Base-by-base conservation (phyloP, 768 basidiomycete genomes). In the Collybia nuda region DNA sequence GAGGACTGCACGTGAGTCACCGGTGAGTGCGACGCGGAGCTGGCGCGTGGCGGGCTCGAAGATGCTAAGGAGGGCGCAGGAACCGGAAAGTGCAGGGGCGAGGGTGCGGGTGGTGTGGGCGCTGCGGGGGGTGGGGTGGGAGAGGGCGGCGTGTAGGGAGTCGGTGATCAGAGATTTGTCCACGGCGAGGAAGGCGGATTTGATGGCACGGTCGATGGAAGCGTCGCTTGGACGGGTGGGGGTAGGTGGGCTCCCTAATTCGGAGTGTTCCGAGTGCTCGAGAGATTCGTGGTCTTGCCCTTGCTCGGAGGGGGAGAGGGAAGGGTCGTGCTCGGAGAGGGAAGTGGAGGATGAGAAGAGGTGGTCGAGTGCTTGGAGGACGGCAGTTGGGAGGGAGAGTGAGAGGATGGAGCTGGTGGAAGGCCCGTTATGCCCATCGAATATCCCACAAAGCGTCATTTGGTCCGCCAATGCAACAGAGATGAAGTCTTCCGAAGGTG, bases 1-100 rank as follows among this genome's bases (percentile, higher is more conserved):
- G 11, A 80, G 65, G 3, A 81, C 66, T 2, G 79, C 79, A 36
- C 78, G 75, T 4, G 71, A 76, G 54, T 79, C 76, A 0, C 79
- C 78, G 0, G 74, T 74, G 19, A 74, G 57, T 1, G 77, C 74
- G 14, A 78, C 62, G 50, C 71, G 72, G 1, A 80, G 62, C 5
- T 65, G 56, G 3, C 71, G 63, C 15, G 68, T 62, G 35, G 66
- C 60, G 6, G 61, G 62, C 43, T 81, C 75, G 59, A 74, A 80
- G 49, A 79, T 64, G 2, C 70, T 68, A 23, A 80, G 59, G 12
- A 79, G 52, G 0, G 77, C 77, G 54, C 75, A 77, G 0, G 75
- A 72, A 8, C 76, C 76, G 1, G 72, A 48, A 19, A 66, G 61
- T 0, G 73, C 74, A 9, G 61, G 59, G 9, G 61, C 59, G 6